Base-by-base conservation (phyloP, 169 alveolate species). In the Plasmodium coatneyi region DNA sequence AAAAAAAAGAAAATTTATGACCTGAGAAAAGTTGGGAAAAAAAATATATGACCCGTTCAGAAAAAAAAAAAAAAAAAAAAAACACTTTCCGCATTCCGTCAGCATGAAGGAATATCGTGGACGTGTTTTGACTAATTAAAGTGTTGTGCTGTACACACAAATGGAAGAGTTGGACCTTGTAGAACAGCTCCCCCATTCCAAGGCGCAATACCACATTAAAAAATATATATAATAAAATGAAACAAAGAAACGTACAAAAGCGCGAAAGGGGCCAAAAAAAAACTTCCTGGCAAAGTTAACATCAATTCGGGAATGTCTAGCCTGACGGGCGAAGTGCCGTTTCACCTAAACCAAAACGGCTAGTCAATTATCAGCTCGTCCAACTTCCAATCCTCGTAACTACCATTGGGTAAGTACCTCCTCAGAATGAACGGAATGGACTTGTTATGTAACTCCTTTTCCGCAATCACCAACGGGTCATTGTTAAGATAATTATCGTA, bases 391-490 rank as follows among this genome's bases (percentile, higher is more conserved):
- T 98, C 99, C 95, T 99, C 99, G 94, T 98, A 98, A 70, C 97
- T 97, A 14, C 99, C 99, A 97, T 99, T 98, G 19, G 99, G 99
- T 54, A 99, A 97, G 96, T 98, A 99, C 92, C 99, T 97, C 80
- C 99, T 96, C 81, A 99, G 97, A 76, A 99, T 98, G 93, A 99
- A 99, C 25, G 99, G 99, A 52, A 99, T 98, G 72, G 99, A 98
- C 74, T 98, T 98, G 71, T 98, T 99, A 93, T 96, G 97, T 76
- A 99, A 98, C 97, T 99, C 99, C 97, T 98, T 98, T 94, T 99
- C 99, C 6, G 99, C 99, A 86, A 99, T 98, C 72, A 98, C 95
- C 76, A 99, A 95, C 9, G 99, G 99, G 87, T 99, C 99, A 34
- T 98, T 98, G 83, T 98, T 99, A 76, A 98, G 98, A 56, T 97